These are phyloP conservation scores for Xylariaceae sp. DNA, from an alignment of 2,329 filamentous ascomycete species.

Conservation along the genomic window DNA sequence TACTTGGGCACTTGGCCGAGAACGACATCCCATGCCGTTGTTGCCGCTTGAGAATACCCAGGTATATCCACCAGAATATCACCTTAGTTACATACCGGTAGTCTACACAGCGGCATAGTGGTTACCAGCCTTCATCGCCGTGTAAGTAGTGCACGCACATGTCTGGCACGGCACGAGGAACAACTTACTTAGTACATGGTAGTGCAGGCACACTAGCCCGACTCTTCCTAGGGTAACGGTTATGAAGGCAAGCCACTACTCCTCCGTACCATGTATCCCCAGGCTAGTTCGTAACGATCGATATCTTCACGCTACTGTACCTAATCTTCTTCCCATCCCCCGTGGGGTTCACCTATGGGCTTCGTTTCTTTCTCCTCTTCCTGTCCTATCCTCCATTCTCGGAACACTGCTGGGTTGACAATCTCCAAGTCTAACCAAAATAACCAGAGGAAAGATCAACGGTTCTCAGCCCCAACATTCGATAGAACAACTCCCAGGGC, in stretches of 20 bases:
- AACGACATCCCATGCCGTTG: constrained; percentile 29
- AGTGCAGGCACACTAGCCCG: constrained; percentile 6
- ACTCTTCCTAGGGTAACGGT: constrained; percentile 21
- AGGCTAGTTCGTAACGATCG: constrained; percentile 20
- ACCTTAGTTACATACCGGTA: not conserved
- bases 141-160: too few species aligned
- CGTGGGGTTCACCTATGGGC: constrained; percentile 13
- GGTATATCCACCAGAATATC: not conserved
- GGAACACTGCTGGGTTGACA: constrained; percentile 3
- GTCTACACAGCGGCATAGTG: too few species aligned
- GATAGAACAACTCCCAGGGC: not conserved
- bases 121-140: too few species aligned
- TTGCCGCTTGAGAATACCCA: constrained; percentile 24
- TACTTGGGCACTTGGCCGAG: constrained; percentile 22
- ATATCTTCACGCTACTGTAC: constrained; percentile 21
- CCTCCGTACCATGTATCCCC: constrained; percentile 19
- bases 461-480: not conserved
- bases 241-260: constrained; percentile 22
- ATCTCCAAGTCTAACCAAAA: constrained; percentile 1
- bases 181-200: too few species aligned
- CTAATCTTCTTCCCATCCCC: constrained; percentile 15
- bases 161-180: constrained; percentile 2
- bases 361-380: constrained; percentile 11
- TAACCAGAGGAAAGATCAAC: not conserved
- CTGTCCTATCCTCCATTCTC: not conserved